Base-by-base conservation (phyloP, 129 eudicot genomes). In the Dittrichia graveolens region DNA sequence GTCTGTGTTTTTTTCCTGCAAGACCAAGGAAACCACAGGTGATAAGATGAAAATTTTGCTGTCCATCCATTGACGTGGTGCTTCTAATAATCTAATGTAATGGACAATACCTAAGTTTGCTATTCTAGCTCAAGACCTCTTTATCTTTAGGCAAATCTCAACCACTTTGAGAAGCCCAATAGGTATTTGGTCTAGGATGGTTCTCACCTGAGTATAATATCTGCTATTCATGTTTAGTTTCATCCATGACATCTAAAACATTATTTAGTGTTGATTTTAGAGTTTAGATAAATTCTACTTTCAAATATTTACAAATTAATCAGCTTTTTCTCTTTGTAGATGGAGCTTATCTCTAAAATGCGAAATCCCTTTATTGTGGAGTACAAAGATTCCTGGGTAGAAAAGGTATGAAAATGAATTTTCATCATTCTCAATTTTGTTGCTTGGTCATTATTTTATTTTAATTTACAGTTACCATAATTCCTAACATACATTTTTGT, bases 361-460 rank as follows among this genome's bases (percentile, higher is more conserved):
- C 85, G 87, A 72, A 88, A 94, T 74, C 99, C 99, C 40, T 94
- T 84, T 75, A 85, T 94, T 52, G 99, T 94, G 87, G 97, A 94
- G 72, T 94, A 90, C 75, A 94, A 90, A 83, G 99, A 94, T 81
- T 88, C 99, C 15, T 94, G 99, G 99, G 99, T 94, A 61, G 99
- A 94, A 64, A 94, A 88, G 99, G 99, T 94, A 58, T 65, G 74
- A 54, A 53, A 43, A 10, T 48, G 18, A 45, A 31, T 15, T 38
- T 61, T 48, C n/a, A n/a, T 65, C 75, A 18, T 68, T 62, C 39
- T 62, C 49, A 56, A 24, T 58, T 37, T 46, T 79, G 49, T 41
- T 61, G 40, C 54, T n/a, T 60, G 59, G 66, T 35, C 61, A 52
- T 46, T 24, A 24, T 65, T 76, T 54, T 67, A 47, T 9, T 58